A percentile compares a stretch with the other conserved stretches of the same genome.
Evolutionary conservation across 306 rosid species (phyloP).

Genomic region (Vachellia pachyceras): DNA sequence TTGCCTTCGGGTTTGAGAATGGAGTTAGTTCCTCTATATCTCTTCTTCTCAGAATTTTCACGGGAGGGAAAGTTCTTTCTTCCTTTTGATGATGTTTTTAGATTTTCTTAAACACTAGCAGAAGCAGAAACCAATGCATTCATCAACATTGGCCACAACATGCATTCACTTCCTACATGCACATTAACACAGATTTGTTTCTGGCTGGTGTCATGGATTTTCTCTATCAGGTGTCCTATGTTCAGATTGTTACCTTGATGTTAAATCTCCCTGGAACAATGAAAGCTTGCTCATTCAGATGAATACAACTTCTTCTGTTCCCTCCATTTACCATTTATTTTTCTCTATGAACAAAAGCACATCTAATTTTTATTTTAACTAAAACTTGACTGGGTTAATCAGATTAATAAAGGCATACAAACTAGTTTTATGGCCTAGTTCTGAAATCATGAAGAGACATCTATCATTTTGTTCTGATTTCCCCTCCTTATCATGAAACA

Average conservation of each 20-base stretch:
- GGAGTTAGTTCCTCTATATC: background rate
- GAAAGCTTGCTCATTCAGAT: background rate
- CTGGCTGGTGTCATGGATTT: background rate
- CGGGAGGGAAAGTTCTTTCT: background rate
- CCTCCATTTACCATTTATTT: background rate
- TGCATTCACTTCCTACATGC: background rate
- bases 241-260: background rate
- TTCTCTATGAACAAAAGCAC: background rate
- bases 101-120: background rate
- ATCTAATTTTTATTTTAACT: background rate
- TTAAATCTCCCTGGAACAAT: background rate
- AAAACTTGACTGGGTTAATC: background rate
- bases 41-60: no score
- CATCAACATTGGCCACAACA: background rate
- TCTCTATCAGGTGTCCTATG: background rate
- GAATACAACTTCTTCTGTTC: constrained; percentile 7
- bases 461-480: background rate
- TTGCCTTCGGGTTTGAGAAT: background rate
- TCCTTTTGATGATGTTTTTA: background rate
- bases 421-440: background rate
- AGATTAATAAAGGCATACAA: background rate
- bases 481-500: background rate
- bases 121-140: background rate
- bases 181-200: background rate
- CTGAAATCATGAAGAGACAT: background rate